Conservation (phyloP, 2,329 filamentous ascomycete genomes). For the Westerdykella aurantiaca region DNA sequence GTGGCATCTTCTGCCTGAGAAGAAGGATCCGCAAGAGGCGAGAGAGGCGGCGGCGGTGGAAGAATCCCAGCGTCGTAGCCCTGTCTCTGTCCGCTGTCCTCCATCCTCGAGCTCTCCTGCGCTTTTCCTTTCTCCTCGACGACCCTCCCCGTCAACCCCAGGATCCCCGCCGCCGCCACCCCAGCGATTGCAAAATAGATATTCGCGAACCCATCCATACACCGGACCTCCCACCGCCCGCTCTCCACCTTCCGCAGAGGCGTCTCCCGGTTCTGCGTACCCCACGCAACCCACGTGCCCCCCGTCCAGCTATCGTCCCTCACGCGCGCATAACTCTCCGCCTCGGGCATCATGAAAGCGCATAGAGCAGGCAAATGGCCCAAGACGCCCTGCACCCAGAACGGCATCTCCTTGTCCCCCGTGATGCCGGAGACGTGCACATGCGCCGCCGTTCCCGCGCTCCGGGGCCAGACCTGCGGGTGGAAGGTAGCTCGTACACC, state of each 20-base stretch:
- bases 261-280: conserved; percentile 72
- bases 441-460: conserved; percentile 60
- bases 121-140: conserved; percentile 38
- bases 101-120: conserved; percentile 57
- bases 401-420: conserved; percentile 51
- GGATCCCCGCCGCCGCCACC: conserved; percentile 54
- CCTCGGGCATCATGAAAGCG: conserved; percentile 63
- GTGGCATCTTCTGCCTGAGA: conserved; percentile 13
- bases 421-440: conserved; percentile 59
- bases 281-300: conserved; percentile 75
- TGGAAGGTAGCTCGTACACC: conserved; percentile 65
- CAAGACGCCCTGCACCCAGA: conserved; percentile 65
- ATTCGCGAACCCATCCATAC: conserved; percentile 74
- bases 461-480: conserved; percentile 59
- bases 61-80: conserved; percentile 1
- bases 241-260: conserved; percentile 62
- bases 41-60: conserved; percentile 3
- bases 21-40: conserved; percentile 12
- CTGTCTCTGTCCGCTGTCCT: not conserved
- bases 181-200: conserved; percentile 64
- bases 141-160: conserved; percentile 46
- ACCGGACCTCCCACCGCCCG: conserved; percentile 73
- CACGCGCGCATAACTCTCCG: conserved; percentile 63
- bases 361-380: conserved; percentile 59
- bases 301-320: conserved; percentile 68